Evolutionary conservation across 2,329 filamentous ascomycete species (phyloP).

Genomic region (Fusarium metavorans): DNA sequence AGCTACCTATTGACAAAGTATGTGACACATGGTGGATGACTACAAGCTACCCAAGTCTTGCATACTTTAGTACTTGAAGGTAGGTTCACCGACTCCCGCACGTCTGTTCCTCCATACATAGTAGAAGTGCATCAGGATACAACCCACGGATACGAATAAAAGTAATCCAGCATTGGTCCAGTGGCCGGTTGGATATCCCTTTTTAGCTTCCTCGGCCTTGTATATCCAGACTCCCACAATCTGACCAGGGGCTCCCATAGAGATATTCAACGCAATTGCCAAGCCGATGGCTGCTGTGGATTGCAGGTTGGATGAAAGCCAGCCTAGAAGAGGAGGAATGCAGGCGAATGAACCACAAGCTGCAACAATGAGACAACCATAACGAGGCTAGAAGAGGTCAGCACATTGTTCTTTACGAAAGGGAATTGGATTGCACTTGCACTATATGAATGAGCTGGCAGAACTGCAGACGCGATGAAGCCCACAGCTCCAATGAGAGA

Average conservation of each 20-base stretch:
- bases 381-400: constrained; percentile 56
- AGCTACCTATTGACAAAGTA: not conserved
- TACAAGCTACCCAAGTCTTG: not conserved
- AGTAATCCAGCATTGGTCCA: constrained; percentile 72
- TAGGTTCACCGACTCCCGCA: constrained; percentile 29
- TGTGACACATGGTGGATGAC: not conserved
- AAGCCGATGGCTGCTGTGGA: constrained; percentile 72
- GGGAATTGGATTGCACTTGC: not conserved
- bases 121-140: constrained; percentile 63
- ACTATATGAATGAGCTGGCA: constrained; percentile 67
- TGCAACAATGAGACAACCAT: constrained; percentile 75
- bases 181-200: constrained; percentile 76
- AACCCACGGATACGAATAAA: constrained; percentile 67
- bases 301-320: constrained; percentile 74
- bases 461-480: constrained; percentile 70
- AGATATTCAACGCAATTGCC: constrained; percentile 75
- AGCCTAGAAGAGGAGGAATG: constrained; percentile 74
- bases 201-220: constrained; percentile 68
- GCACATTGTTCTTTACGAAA: not conserved
- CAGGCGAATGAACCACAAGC: constrained; percentile 73
- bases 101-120: constrained; percentile 61
- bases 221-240: constrained; percentile 81
- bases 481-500: constrained; percentile 59
- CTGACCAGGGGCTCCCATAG: constrained; percentile 73
- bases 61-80: constrained; percentile 35